Evolutionary conservation across 108 stramenopile species (phyloP).

Genomic region (Nitzschia sp.): DNA sequence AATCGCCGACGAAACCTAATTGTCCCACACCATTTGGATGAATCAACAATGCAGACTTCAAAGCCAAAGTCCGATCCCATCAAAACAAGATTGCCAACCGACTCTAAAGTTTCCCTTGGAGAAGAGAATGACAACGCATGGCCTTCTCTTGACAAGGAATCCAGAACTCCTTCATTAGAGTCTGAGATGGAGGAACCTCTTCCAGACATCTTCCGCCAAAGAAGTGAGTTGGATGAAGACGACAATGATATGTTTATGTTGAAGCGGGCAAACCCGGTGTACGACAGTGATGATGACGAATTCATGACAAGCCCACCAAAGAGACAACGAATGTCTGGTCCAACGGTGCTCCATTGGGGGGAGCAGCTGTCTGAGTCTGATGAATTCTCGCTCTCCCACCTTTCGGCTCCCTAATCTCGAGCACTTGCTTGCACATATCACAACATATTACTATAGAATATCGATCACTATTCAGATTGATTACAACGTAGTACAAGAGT

Average conservation of each 20-base stretch:
- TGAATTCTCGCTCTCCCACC: conserved; percentile 6
- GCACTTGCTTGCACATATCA: not conserved
- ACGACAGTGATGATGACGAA: conserved; percentile 37
- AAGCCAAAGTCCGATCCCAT: conserved; percentile 6
- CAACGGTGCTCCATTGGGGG: conserved; percentile 26
- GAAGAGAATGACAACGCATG: conserved; percentile 4
- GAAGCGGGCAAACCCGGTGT: conserved; percentile 39
- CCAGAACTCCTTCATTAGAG: conserved; percentile 9
- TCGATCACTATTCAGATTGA: too few relatives aligned
- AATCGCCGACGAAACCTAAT: conserved; percentile 30
- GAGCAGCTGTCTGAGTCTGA: conserved; percentile 14
- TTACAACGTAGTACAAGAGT: too few relatives aligned
- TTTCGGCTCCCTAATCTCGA: conserved; percentile 5
- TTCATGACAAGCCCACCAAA: conserved; percentile 24
- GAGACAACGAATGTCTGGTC: conserved; percentile 30
- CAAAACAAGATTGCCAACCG: conserved; percentile 1
- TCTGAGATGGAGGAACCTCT: not conserved
- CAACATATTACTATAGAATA: too few relatives aligned
- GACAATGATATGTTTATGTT: conserved; percentile 32
- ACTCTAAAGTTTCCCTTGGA: not conserved
- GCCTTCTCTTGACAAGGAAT: conserved; percentile 11
- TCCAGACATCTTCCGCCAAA: conserved; percentile 26
- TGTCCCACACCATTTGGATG: conserved; percentile 7
- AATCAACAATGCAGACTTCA: conserved; percentile 12
- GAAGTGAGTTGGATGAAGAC: conserved; percentile 18